Percentiles rank a stretch among this genome's conserved stretches.
phyloP scores from a whole-genome alignment of 1,284 basidiomycete species.

The Amylostereum chailletii region DNA sequence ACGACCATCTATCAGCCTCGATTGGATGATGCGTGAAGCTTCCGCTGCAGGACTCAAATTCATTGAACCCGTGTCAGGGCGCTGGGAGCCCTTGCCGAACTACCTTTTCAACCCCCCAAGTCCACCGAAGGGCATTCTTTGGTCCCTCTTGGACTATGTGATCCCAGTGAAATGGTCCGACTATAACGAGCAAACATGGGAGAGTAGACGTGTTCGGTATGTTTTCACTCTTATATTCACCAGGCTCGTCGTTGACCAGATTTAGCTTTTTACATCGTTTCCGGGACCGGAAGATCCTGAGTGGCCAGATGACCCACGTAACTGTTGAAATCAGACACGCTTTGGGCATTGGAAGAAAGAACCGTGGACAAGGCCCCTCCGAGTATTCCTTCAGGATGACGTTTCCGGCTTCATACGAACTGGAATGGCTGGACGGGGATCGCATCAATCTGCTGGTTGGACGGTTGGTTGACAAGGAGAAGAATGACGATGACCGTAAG shows the following conservation, averaged over 20 bases:
- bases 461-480: too few relatives aligned
- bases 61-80: background rate
- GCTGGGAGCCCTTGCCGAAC: background rate
- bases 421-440: too few relatives aligned
- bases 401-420: too few relatives aligned
- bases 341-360: too few relatives aligned
- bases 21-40: constrained; percentile 3
- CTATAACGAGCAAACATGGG: background rate
- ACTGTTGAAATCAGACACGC: background rate
- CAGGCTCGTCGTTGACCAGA: background rate
- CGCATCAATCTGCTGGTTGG: too few relatives aligned
- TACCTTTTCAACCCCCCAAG: background rate
- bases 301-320: background rate
- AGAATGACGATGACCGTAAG: too few relatives aligned
- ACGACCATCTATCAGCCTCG: background rate
- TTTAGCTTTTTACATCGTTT: background rate
- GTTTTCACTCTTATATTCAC: background rate
- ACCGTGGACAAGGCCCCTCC: too few relatives aligned
- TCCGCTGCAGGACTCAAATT: constrained; percentile 1
- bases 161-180: background rate
- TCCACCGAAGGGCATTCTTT: background rate
- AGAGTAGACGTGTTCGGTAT: background rate
- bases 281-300: background rate
- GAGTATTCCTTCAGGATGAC: too few relatives aligned
- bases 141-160: background rate